These are phyloP conservation scores for Vishniacozyma victoriae DNA, from an alignment of 768 basidiomycete genomes.

Conservation along the genomic window DNA sequence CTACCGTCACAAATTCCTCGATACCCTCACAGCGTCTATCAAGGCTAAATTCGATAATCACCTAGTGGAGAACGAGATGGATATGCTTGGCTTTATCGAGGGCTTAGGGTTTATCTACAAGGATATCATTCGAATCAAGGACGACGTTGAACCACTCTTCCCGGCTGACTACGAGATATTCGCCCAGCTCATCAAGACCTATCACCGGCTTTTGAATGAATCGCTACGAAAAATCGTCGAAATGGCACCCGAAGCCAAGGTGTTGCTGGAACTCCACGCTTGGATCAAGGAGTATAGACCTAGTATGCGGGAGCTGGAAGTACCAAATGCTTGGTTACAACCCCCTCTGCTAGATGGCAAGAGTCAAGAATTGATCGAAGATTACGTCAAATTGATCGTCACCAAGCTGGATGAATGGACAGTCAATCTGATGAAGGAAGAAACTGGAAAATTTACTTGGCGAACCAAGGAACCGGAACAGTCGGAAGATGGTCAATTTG, in stretches of 20 bases:
- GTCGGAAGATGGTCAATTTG: conserved; percentile 82
- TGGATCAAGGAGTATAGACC: conserved; percentile 95
- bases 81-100: conserved; percentile 69
- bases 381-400: conserved; percentile 88
- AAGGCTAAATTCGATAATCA: conserved; percentile 63
- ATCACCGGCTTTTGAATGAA: conserved; percentile 76
- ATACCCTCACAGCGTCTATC: conserved; percentile 72
- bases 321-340: conserved; percentile 72
- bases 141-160: conserved; percentile 82
- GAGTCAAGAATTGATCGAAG: conserved; percentile 86
- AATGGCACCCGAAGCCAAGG: conserved; percentile 78
- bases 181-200: conserved; percentile 72
- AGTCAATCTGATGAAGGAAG: conserved; percentile 83
- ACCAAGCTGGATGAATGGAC: conserved; percentile 97
- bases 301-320: conserved; percentile 87
- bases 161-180: conserved; percentile 88
- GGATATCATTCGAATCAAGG: conserved; percentile 87
- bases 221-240: conserved; percentile 65
- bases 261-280: conserved; percentile 74
- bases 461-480: conserved; percentile 81
- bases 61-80: conserved; percentile 58
- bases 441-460: conserved; percentile 73
- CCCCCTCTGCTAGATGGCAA: conserved; percentile 92
- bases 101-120: conserved; percentile 85
- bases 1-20: conserved; percentile 82